Base-by-base conservation (phyloP, 768 basidiomycete species). In the Mycena pura region DNA sequence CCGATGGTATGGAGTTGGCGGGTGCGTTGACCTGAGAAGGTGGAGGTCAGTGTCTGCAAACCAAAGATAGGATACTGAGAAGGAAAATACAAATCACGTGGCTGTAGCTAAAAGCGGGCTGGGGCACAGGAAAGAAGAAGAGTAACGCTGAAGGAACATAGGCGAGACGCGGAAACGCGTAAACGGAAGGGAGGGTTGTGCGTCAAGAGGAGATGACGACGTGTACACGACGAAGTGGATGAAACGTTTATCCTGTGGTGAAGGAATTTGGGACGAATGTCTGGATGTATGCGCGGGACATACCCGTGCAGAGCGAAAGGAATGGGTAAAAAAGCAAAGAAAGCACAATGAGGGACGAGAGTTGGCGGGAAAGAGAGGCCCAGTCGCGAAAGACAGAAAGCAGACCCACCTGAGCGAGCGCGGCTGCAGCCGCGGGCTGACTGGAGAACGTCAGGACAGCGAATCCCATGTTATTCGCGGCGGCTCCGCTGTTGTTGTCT, bases 401-500 rank as follows among this genome's bases (percentile, higher is more conserved):
- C 21, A 25, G 1, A 46, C 49, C 10, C 55, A 65, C 63, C 63
- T 60, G 41, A 32, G 36, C 49, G 38, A 65, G 34, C 28, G 63
- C 63, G 29, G 24, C 54, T 32, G 22, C 43, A 36, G 63, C 63
- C 14, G 14, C 27, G 31, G 11, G 59, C 41, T 31, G 29, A 19
- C 43, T 53, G 59, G 43, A 15, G 21, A 65, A 65, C 36, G 55
- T 65, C 0, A 65, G 50, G 36, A 65, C 59, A 25, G 29, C 29
- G 32, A 61, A 65, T 15, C 64, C 64, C 44, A 60, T 44, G 69
- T 95, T 95, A 74, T 93, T 94, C 34, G 54, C 41, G 51, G 88
- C 78, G 69, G 86, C 68, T 87, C 86, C 24, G 83, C 84, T 1
- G 84, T 79, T 93, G 89, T 22, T 84, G 82, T 40, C 82, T 73